Evolutionary conservation across 139 green algal species (phyloP).

Genomic region (Coelastrella sp.): DNA sequence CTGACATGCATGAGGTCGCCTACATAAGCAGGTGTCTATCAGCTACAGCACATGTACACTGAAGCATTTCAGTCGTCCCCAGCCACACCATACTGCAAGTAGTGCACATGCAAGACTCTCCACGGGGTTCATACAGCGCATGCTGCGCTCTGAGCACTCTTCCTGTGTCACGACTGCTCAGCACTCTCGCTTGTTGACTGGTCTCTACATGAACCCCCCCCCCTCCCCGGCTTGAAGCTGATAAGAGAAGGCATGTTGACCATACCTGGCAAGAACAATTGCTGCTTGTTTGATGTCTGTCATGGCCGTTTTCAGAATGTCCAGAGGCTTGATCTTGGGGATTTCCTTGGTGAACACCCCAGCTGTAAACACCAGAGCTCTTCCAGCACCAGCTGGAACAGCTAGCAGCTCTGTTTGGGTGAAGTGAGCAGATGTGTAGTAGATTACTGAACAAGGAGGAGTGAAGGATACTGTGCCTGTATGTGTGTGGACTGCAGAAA

Average conservation of each 20-base stretch:
- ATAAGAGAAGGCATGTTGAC: neutral
- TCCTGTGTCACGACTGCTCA: no score
- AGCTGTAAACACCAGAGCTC: constrained; percentile 28
- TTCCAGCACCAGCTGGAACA: constrained; percentile 8
- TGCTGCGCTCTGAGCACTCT: no score
- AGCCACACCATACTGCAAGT: no score
- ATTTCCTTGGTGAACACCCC: neutral
- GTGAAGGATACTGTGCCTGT: constrained; percentile 16
- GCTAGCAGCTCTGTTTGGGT: constrained; percentile 27
- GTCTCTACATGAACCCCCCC: no score
- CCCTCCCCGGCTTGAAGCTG: no score
- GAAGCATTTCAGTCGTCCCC: no score
- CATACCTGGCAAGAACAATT: constrained; percentile 3
- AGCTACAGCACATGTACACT: neutral
- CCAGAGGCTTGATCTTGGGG: neutral
- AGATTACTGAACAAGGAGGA: neutral
- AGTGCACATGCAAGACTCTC: no score
- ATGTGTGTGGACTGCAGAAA: no score
- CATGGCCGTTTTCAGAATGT: neutral
- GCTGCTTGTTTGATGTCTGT: constrained; percentile 7
- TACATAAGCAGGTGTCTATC: no score
- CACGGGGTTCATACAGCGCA: no score
- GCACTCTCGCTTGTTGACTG: no score
- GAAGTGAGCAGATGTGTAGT: neutral
- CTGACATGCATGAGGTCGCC: neutral